Evolutionary conservation across 768 basidiomycete genomes (phyloP), one percentile per base, ranked within the genome.

Genomic region (Tylopilus sp.): DNA sequence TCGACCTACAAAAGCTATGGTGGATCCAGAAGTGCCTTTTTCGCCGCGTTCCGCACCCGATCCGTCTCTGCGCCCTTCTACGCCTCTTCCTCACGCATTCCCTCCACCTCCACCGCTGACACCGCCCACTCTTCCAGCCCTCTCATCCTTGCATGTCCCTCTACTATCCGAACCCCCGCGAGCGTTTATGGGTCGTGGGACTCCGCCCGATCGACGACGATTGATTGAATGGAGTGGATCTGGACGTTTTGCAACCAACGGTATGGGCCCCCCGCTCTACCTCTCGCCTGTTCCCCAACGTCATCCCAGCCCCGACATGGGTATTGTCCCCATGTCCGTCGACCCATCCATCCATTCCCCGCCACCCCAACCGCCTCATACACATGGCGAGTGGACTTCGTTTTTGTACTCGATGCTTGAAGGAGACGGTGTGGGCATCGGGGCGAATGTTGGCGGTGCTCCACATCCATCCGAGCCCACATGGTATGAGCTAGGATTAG

Each of bases 111-210:
- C 52, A 11, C 36, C 41, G 1, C 30, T 51, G n/a, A 48, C 56
- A 1, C 54, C 45, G 0, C 56, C 53, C 12, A 50, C 26, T 6
- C 54, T 69, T 28, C 68, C 62, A 0, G 40, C 52, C 2, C 67
- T 69, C 1, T 67, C 67, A 0, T 70, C 67, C 0, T 44, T 69
- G 33, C 67, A 68, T 21, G 67, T 70, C 20, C 67, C 67, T 30
- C 39, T 69, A 1, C 48, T 69, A 7, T 69, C 67, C 12, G 67
- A 69, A 39, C 67, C 66, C 1, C 63, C 64, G 1, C 67, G 69
- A 23, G 67, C 69, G 3, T 69, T 69, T 31, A 69, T 69, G 67
- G 67, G 67, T 18, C 69, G 67, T 3, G 67, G 67, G 11, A 69
- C 67, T 0, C 67, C 67, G 3, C 67, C 67, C 7, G 69, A 69